A percentile compares a stretch with the other conserved stretches of the same genome.
These are phyloP conservation scores for Psilocybe subaeruginosa DNA, from an alignment of 768 basidiomycete species.

Conservation along the genomic window DNA sequence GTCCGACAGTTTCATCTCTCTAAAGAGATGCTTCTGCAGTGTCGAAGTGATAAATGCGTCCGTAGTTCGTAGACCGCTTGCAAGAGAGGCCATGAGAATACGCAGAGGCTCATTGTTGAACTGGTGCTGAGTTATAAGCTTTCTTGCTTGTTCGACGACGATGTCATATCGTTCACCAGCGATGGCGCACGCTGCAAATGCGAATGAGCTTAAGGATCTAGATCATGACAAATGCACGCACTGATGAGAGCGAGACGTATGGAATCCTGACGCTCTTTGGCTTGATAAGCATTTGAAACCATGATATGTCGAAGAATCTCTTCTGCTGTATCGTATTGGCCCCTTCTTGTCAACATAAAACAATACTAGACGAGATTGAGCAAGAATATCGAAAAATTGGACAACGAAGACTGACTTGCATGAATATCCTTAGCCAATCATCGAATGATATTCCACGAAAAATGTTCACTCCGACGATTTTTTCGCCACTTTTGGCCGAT, in stretches of 20 bases:
- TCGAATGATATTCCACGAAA: constrained; percentile 86
- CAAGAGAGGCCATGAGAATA: constrained; percentile 73
- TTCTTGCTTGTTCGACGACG: constrained; percentile 77
- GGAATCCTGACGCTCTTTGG: constrained; percentile 61
- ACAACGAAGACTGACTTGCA: constrained; percentile 62
- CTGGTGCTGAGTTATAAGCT: constrained; percentile 74
- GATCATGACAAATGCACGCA: constrained; percentile 35
- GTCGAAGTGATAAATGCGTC: constrained; percentile 79
- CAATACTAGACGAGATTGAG: constrained; percentile 54
- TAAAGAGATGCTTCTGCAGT: constrained; percentile 81
- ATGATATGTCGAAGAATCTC: constrained; percentile 79
- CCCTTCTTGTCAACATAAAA: constrained; percentile 66
- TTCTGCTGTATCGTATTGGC: constrained; percentile 67
- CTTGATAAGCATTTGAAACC: constrained; percentile 73
- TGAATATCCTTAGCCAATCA: constrained; percentile 82
- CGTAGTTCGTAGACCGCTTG: constrained; percentile 68
- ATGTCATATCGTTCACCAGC: constrained; percentile 52
- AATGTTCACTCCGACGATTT: constrained; percentile 51
- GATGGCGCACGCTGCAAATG: constrained; percentile 69
- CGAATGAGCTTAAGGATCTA: not conserved
- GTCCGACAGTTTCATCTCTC: constrained; percentile 77
- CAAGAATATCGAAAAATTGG: not conserved
- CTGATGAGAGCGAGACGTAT: constrained; percentile 80
- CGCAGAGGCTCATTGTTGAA: constrained; percentile 88
- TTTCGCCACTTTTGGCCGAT: constrained; percentile 39